These are phyloP conservation scores for Coniochaeta sp. DNA, from an alignment of 2,329 filamentous ascomycete species.

Conservation along the genomic window DNA sequence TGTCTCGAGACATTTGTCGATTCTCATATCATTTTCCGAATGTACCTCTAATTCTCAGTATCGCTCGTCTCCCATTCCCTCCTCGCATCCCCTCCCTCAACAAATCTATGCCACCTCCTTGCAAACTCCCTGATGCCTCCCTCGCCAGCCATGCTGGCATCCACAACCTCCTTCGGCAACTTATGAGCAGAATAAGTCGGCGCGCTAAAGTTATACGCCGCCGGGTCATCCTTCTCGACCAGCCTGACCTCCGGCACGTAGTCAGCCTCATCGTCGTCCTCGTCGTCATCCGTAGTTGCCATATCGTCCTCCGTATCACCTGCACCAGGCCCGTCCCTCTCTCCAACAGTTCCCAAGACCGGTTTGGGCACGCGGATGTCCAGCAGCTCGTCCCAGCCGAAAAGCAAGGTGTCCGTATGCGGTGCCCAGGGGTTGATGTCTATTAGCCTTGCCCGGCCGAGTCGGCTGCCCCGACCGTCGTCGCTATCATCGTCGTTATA, in stretches of 20 bases:
- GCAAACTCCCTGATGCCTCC: constrained; percentile 77
- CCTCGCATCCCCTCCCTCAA: not conserved
- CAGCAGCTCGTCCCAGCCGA: constrained; percentile 83
- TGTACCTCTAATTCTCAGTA: not conserved
- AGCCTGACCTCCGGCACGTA: constrained; percentile 73
- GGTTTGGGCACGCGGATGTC: constrained; percentile 56
- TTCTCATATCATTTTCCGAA: not conserved
- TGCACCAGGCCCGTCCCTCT: constrained; percentile 12
- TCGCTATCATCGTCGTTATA: constrained; percentile 18
- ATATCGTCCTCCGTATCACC: constrained; percentile 22
- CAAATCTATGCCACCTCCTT: constrained; percentile 53
- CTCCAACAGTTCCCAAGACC: constrained; percentile 40
- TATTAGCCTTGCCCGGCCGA: constrained; percentile 74
- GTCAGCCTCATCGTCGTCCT: constrained; percentile 45
- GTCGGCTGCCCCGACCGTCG: constrained; percentile 41
- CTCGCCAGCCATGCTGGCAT: constrained; percentile 58
- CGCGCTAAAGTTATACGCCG: constrained; percentile 78
- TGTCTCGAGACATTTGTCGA: not conserved
- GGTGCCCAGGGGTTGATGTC: constrained; percentile 95
- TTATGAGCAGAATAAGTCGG: constrained; percentile 94
- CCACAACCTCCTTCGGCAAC: constrained; percentile 85
- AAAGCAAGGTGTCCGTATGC: constrained; percentile 80
- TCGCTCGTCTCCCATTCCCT: not conserved
- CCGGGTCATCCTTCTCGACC: constrained; percentile 76
- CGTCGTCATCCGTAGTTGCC: constrained; percentile 27